Evolutionary conservation across 768 basidiomycete species (phyloP).

Genomic region (Hemileccinum impolitum): DNA sequence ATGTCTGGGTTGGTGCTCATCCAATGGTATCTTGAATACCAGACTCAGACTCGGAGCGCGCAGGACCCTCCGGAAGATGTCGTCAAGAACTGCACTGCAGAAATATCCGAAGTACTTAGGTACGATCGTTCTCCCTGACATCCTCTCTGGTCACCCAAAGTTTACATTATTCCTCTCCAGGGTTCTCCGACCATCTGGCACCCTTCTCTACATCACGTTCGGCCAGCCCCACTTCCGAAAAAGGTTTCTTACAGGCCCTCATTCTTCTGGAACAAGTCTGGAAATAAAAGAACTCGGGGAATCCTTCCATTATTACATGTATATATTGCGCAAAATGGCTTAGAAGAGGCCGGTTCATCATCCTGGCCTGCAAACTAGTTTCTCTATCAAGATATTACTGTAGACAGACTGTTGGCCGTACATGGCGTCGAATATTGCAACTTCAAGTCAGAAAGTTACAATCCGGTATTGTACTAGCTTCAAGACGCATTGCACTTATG

Average conservation of each 20-base stretch:
- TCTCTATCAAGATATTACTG: too few relatives aligned
- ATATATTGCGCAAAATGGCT: constrained; percentile 49
- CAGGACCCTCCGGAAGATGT: constrained; percentile 75
- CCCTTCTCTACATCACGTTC: constrained; percentile 80
- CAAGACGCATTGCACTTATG: too few relatives aligned
- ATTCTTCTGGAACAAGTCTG: constrained; percentile 51
- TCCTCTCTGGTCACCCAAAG: background rate
- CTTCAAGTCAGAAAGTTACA: too few relatives aligned
- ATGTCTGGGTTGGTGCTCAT: constrained; percentile 63
- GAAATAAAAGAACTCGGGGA: constrained; percentile 73
- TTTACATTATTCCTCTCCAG: constrained; percentile 32
- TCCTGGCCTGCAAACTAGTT: too few relatives aligned
- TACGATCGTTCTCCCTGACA: constrained; percentile 15
- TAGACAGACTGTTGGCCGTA: too few relatives aligned
- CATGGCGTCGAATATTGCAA: too few relatives aligned
- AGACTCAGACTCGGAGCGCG: constrained; percentile 1
- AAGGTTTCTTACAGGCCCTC: constrained; percentile 50
- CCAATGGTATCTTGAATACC: background rate
- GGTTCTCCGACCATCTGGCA: constrained; percentile 56
- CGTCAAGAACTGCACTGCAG: constrained; percentile 66
- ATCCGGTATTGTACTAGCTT: too few relatives aligned
- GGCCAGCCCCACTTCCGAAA: constrained; percentile 87
- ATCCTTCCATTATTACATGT: constrained; percentile 81
- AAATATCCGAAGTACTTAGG: constrained; percentile 77
- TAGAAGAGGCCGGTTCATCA: background rate